Conservation (phyloP, 768 basidiomycete genomes). For the Hypsizygus marmoreus region DNA sequence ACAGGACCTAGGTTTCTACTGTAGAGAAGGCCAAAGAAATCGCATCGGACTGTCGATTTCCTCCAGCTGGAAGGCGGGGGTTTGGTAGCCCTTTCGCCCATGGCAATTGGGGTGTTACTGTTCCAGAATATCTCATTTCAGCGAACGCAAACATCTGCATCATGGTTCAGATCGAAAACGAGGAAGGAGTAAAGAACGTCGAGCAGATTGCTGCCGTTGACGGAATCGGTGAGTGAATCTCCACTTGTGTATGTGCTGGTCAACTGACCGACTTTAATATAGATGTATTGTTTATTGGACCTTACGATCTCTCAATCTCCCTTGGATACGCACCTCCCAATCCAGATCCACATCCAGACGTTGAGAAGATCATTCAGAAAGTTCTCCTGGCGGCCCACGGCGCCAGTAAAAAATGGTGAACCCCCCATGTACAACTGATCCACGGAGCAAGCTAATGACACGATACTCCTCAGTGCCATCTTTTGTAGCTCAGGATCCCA, state of each 20-base stretch:
- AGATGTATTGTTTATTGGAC: constrained; percentile 54
- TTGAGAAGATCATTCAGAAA: constrained; percentile 58
- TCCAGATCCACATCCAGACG: constrained; percentile 65
- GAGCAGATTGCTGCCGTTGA: constrained; percentile 61
- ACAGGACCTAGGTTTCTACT: constrained; percentile 49
- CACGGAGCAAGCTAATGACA: neutral
- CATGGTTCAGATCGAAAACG: constrained; percentile 70
- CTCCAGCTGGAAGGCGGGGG: constrained; percentile 62
- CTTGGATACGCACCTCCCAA: constrained; percentile 61
- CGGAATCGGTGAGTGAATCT: constrained; percentile 51
- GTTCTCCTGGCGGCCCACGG: constrained; percentile 52
- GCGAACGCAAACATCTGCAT: constrained; percentile 60
- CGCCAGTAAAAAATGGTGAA: constrained; percentile 66
- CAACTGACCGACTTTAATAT: neutral
- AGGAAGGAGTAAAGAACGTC: constrained; percentile 58
- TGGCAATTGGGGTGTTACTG: constrained; percentile 53
- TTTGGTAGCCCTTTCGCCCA: constrained; percentile 69
- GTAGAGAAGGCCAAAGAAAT: constrained; percentile 58
- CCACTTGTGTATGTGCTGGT: constrained; percentile 27
- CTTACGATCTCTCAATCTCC: constrained; percentile 66
- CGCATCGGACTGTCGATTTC: constrained; percentile 60
- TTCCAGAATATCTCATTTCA: constrained; percentile 49
- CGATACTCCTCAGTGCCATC: constrained; percentile 18
- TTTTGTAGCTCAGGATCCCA: constrained; percentile 24
- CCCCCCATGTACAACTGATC: neutral